These are phyloP conservation scores for Leucosporidium scottii DNA, from an alignment of 768 basidiomycete genomes.

Conservation along the genomic window DNA sequence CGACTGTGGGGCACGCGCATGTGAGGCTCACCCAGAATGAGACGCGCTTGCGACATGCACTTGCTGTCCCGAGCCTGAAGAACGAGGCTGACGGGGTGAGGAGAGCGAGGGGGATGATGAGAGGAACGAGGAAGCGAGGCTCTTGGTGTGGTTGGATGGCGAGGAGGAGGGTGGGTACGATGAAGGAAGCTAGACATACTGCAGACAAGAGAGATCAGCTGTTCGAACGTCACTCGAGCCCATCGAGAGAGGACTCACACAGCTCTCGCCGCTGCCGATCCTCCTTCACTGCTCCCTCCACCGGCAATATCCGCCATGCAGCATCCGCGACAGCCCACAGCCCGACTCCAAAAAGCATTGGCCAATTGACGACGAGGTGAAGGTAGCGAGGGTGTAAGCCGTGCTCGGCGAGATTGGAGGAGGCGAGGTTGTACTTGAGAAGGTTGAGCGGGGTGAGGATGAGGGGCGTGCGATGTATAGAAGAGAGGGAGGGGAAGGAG, in stretches of 20 bases:
- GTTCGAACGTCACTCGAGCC: no score
- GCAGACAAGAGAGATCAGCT: neutral
- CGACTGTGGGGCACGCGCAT: neutral
- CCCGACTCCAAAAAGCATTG: conserved; percentile 25
- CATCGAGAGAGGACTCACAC: no score
- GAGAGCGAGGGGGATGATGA: conserved; percentile 22
- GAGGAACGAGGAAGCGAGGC: conserved; percentile 35
- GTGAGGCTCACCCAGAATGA: conserved; percentile 14
- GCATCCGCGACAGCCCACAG: neutral
- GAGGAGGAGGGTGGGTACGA: conserved; percentile 11
- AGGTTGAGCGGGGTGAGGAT: conserved; percentile 30
- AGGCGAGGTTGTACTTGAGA: conserved; percentile 28
- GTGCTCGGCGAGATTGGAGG: conserved; percentile 31
- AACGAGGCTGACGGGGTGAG: neutral
- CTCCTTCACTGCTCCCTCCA: neutral
- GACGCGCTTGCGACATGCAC: neutral
- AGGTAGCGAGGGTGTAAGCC: conserved; percentile 32
- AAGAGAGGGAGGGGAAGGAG: neutral
- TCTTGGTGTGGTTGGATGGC: conserved; percentile 35
- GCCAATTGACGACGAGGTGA: conserved; percentile 29
- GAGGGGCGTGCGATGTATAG: neutral
- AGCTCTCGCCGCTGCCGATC: neutral
- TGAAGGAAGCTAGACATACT: conserved; percentile 12
- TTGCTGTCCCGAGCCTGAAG: neutral
- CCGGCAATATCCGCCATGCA: neutral